Conservation (phyloP, 192 early-diverging fungal genomes). For the Geosiphon pyriformis region DNA sequence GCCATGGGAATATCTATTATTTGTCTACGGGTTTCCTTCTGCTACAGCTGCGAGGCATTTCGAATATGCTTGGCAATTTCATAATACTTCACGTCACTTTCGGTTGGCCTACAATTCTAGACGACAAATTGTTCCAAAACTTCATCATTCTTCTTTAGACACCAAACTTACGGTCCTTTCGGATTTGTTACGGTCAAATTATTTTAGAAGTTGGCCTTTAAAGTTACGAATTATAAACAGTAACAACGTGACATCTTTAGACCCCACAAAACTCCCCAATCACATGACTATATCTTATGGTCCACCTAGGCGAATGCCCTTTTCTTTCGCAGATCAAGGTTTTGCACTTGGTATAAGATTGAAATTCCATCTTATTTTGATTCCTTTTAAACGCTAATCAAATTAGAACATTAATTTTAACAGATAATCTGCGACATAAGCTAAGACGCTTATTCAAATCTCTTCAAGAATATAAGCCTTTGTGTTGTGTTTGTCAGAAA, state of each 20-base stretch:
- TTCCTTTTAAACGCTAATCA: background rate
- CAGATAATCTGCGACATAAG: background rate
- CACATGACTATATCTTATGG: background rate
- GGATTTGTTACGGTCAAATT: background rate
- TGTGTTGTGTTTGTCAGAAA: background rate
- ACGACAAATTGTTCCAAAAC: background rate
- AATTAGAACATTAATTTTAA: background rate
- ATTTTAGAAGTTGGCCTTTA: constrained; percentile 10
- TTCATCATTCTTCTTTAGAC: too few relatives aligned
- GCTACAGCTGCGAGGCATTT: background rate
- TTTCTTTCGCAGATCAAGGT: background rate
- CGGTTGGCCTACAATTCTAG: background rate
- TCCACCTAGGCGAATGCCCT: background rate
- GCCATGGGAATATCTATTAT: constrained; percentile 5
- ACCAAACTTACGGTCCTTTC: background rate
- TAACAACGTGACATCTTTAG: background rate
- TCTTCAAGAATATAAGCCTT: background rate
- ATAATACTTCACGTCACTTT: background rate
- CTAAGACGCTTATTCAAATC: background rate
- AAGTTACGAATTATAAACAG: background rate
- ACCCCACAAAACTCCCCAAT: background rate
- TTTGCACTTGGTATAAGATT: background rate
- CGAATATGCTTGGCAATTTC: constrained; percentile 9
- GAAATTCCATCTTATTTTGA: background rate
- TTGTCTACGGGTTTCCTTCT: constrained; percentile 9